Evolutionary conservation across 2,329 filamentous ascomycete species (phyloP), one percentile per base, ranked within the genome.

Genomic region (Tolypocladium tropicale): DNA sequence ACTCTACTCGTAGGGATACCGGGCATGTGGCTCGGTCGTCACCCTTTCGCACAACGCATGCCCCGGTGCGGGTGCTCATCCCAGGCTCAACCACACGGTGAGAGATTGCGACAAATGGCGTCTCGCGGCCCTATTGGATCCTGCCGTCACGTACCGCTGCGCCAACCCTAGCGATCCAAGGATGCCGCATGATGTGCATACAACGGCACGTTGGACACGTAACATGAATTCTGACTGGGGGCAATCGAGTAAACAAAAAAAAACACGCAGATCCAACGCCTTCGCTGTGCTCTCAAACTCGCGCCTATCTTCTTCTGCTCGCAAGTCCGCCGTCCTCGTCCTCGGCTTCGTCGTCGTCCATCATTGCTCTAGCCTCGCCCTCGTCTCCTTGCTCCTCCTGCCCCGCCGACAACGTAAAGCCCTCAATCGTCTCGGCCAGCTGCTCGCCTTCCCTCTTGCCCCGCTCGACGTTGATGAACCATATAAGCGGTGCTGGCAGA

Each of bases 401-500:
- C n/a, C 10, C 39, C 52, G 58, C 60, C 56, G 58, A 48, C 62
- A 59, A 76, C 78, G 54, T 9, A 21, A 79, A 77, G 0, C 78
- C 80, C 57, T 83, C 79, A 53, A 86, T 82, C 9, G 78, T 67
- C 57, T 80, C 77, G 0, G 86, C 84, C 56, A 92, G 73, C 62
- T 76, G 81, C 61, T 80, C 76, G 1, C 86, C 88, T 65, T 90
- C 87, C 50, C 74, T 72, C 71, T 84, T 89, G 12, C 89, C 89
- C 39, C 89, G 78, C 54, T 95, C 89, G 11, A 95, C 89, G 69
- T 96, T 80, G 37, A 99, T 89, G 55, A 90, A 81, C 67, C 85
- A 87, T 71, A 97, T 89, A 53, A 97, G 75, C 1, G 91, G 90
- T 18, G 92, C 85, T 1, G 94, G 92, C 1, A 95, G 71, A 6